Percentiles rank a stretch among this genome's conserved stretches.
Evolutionary conservation across 169 alveolate genomes (phyloP).

Genomic region (Cryptosporidium viatorum): DNA sequence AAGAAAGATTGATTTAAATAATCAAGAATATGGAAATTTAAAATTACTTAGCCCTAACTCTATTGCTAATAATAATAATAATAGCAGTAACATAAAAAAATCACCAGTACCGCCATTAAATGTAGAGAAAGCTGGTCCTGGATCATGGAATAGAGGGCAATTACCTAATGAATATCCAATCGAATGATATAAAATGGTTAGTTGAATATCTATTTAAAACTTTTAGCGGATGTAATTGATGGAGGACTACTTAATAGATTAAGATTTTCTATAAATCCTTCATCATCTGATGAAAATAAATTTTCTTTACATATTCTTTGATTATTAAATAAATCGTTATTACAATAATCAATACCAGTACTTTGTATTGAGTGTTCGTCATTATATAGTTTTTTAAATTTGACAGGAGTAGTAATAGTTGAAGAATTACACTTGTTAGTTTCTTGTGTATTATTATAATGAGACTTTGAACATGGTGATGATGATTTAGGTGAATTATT

Average conservation of each 20-base stretch:
- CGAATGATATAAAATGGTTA: neutral
- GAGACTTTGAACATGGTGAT: slow-evolving; percentile 1
- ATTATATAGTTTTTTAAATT: neutral
- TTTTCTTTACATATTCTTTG: slow-evolving; percentile 2
- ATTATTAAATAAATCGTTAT: neutral
- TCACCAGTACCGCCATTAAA: slow-evolving; percentile 68
- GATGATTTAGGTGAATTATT: slow-evolving; percentile 1
- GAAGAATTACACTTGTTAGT: neutral
- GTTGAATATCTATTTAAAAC: neutral
- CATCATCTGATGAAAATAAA: slow-evolving; percentile 11
- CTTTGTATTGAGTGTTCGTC: neutral
- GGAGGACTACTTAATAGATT: neutral
- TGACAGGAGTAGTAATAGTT: slow-evolving; percentile 10
- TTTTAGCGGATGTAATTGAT: neutral
- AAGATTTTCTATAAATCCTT: slow-evolving; percentile 4
- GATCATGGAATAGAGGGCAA: slow-evolving; percentile 75
- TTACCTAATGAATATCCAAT: slow-evolving; percentile 63
- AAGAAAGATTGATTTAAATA: neutral
- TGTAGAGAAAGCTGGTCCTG: slow-evolving; percentile 65
- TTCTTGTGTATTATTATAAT: neutral
- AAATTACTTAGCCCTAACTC: neutral
- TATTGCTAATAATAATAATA: neutral
- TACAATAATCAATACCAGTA: slow-evolving; percentile 10
- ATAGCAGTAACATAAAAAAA: slow-evolving; percentile 1
- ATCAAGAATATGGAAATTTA: neutral